Percentiles rank a stretch among this genome's conserved stretches.
Evolutionary conservation across 2,329 filamentous ascomycete species (phyloP).

Genomic region (Colletotrichum abscissum): DNA sequence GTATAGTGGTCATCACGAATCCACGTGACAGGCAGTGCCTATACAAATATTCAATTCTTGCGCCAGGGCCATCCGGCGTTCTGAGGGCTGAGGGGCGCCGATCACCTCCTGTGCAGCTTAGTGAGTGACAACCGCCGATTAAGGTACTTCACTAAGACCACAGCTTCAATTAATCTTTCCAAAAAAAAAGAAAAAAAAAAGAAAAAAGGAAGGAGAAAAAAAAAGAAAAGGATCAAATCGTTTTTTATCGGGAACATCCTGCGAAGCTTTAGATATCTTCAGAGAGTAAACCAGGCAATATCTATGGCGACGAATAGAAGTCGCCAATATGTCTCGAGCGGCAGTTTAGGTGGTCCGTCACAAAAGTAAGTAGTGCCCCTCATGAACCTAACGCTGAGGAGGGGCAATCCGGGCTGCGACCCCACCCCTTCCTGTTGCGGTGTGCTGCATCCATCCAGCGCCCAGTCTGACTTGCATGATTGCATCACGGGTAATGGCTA

Average conservation of each 20-base stretch:
- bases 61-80: neutral
- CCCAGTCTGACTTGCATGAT: slow-evolving; percentile 32
- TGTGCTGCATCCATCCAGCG: slow-evolving; percentile 23
- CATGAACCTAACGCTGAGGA: neutral
- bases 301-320: neutral
- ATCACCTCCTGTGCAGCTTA: neutral
- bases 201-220: too few relatives aligned
- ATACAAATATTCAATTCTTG: too few relatives aligned
- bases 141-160: neutral
- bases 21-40: slow-evolving; percentile 19
- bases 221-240: too few relatives aligned
- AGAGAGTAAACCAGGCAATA: neutral
- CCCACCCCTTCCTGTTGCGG: slow-evolving; percentile 33
- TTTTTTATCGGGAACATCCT: too few relatives aligned
- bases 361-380: neutral
- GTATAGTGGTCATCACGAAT: slow-evolving; percentile 16
- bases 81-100: neutral
- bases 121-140: neutral
- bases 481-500: slow-evolving; percentile 34
- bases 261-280: neutral
- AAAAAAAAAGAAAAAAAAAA: too few relatives aligned
- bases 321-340: neutral
- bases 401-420: slow-evolving; percentile 13
- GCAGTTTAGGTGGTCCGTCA: neutral
- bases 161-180: neutral